phyloP scores from a whole-genome alignment of 805 yeast genomes.

The Lipomyces yamadae region DNA sequence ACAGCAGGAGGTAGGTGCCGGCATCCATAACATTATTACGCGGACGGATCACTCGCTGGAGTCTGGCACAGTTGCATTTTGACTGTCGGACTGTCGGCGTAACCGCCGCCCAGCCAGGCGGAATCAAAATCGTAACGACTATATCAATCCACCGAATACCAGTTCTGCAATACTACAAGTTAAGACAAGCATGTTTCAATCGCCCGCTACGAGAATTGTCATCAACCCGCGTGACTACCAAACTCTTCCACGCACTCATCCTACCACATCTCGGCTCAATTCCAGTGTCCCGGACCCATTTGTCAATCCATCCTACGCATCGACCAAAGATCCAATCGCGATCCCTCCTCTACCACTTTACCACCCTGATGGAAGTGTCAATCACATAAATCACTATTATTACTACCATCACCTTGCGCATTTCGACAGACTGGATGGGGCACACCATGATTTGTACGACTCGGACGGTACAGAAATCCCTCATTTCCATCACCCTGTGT shows the following conservation, averaged over 20 bases:
- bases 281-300: conserved; percentile 7
- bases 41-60: too few relatives aligned
- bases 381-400: conserved; percentile 29
- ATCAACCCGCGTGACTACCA: conserved; percentile 30
- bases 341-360: conserved; percentile 27
- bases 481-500: conserved; percentile 32
- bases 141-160: background rate
- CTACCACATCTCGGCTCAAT: background rate
- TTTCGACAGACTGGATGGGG: conserved; percentile 25
- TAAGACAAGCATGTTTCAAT: conserved; percentile 15
- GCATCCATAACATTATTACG: too few relatives aligned
- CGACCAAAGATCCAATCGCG: conserved; percentile 28
- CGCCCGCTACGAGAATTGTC: conserved; percentile 16
- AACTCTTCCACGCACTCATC: background rate
- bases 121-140: background rate
- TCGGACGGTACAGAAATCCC: conserved; percentile 22
- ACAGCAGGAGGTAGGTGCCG: too few relatives aligned
- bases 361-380: conserved; percentile 26
- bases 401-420: conserved; percentile 26
- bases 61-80: too few relatives aligned
- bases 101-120: background rate
- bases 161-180: background rate
- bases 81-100: too few relatives aligned
- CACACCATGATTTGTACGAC: conserved; percentile 22
- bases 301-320: conserved; percentile 21